Base-by-base conservation (phyloP, 1,284 basidiomycete species). In the Apiotrichum domesticum region DNA sequence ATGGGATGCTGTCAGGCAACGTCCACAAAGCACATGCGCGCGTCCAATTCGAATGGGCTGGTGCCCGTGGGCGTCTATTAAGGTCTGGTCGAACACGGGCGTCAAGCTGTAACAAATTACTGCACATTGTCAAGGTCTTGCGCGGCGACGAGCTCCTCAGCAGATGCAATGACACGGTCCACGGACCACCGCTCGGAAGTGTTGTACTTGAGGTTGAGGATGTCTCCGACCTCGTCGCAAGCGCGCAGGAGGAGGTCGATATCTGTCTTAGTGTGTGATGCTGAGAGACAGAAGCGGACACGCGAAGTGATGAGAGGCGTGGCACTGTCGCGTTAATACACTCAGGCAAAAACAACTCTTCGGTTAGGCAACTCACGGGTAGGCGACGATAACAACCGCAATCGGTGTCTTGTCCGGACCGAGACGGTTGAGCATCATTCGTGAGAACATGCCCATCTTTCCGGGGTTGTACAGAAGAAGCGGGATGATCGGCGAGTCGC, bases 251-350 rank as follows among this genome's bases (percentile, higher is more conserved):
- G 79, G 34, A 81, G 79, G 78, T 98, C 95, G 54, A 98, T 85
- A 70, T 99, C 96, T 69, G 93, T 87, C 80, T 98, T 98, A 57
- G 95, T 98, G 79, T 98, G 95, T 54, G 91, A 81, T 4, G 95
- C 89, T 56, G 88, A 92, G 29, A 98, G 82, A 73, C 96, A 98
- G 82, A 98, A 98, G 66, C 95, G 82, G 42, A 95, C 92, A 29
- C 96, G 84, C 46, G 86, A 85, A 2, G 90, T 90, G 62, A 94
- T 86, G 49, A 98, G 84, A 8, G 93, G 87, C 29, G 94, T 97
- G 0, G 93, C 93, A 4, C 93, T 93, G 64, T 68, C 37, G 37
- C 7, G 37, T 39, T 5, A 21, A 9, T 35, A 47, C 8, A 13
- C 35, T 68, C 7, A 52, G 57, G 3, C 67, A 46, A 68, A 45